These are phyloP conservation scores for Rhodotorula sp. DNA, from an alignment of 1,284 basidiomycete genomes.

Conservation along the genomic window DNA sequence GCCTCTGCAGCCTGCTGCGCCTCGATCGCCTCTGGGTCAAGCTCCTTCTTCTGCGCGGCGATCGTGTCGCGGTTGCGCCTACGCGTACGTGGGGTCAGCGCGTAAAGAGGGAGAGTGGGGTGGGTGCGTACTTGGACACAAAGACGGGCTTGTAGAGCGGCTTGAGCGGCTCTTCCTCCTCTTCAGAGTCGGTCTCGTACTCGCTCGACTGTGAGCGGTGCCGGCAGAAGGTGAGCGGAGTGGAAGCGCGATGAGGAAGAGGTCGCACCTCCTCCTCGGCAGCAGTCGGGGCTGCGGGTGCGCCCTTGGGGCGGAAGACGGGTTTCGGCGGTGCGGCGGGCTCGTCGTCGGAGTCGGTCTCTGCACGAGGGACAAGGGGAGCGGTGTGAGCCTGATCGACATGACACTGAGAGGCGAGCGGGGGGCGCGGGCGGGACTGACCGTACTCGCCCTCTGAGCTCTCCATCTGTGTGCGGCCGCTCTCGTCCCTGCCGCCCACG, in stretches of 20 bases:
- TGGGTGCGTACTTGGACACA: conserved; percentile 72
- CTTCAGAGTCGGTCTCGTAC: conserved; percentile 63
- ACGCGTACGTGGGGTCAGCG: conserved; percentile 57
- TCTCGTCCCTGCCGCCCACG: conserved; percentile 36
- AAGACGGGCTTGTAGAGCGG: conserved; percentile 82
- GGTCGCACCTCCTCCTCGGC: conserved; percentile 38
- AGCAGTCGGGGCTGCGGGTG: conserved; percentile 40
- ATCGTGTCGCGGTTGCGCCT: conserved; percentile 40
- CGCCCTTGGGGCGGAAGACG: conserved; percentile 46
- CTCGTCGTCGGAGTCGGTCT: conserved; percentile 53
- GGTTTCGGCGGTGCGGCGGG: conserved; percentile 10
- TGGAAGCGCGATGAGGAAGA: not conserved
- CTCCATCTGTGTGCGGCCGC: conserved; percentile 36
- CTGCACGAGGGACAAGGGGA: conserved; percentile 4
- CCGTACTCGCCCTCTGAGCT: conserved; percentile 35
- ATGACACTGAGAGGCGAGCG: not conserved
- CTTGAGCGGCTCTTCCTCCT: conserved; percentile 54
- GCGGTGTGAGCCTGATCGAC: not conserved
- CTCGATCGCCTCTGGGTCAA: conserved; percentile 55
- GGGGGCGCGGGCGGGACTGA: not conserved
- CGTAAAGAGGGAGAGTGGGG: not conserved
- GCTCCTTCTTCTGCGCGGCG: conserved; percentile 23
- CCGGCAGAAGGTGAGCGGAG: not conserved
- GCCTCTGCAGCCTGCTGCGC: conserved; percentile 59
- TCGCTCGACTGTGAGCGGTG: conserved; percentile 45